Percentiles rank a stretch among this genome's conserved stretches.
These are phyloP conservation scores for Staphylotrichum longicolle DNA, from an alignment of 495 filamentous ascomycete species.

Conservation along the genomic window DNA sequence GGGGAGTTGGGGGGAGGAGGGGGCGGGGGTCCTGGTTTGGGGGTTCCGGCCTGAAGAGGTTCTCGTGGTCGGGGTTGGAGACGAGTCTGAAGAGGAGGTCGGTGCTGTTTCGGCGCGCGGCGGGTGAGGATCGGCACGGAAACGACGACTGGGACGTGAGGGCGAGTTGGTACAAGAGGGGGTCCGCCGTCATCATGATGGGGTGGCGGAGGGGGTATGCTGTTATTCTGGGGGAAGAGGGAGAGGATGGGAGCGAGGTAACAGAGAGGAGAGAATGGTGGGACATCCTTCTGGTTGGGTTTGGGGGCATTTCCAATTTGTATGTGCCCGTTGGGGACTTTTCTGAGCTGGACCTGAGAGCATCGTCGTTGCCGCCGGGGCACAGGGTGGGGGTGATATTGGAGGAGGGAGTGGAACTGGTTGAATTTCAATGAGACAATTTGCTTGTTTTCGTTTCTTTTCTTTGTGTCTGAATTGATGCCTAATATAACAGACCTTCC, in stretches of 20 bases:
- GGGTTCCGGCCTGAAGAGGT: too few species aligned
- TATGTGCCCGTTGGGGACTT: constrained; percentile 21
- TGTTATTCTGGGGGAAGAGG: not conserved
- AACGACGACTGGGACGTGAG: not conserved
- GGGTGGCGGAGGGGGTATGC: not conserved
- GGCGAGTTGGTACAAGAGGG: not conserved
- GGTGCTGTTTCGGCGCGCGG: too few species aligned
- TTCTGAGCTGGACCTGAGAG: constrained; percentile 9
- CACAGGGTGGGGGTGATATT: not conserved
- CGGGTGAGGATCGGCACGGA: too few species aligned
- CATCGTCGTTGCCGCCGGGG: not conserved
- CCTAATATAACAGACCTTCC: too few species aligned
- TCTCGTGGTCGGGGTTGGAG: too few species aligned
- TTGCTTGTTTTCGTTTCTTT: too few species aligned
- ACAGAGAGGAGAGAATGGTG: constrained; percentile 1
- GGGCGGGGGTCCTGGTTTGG: too few species aligned
- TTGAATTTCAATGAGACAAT: not conserved
- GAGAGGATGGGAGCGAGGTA: not conserved
- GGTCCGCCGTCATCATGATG: constrained; percentile 3
- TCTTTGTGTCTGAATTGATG: too few species aligned
- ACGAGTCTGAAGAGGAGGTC: too few species aligned
- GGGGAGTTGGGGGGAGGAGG: too few species aligned
- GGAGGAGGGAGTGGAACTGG: constrained; percentile 15
- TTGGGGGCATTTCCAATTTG: constrained; percentile 18
- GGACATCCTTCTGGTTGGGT: constrained; percentile 6